Evolutionary conservation across 495 filamentous ascomycete species (phyloP).

Genomic region (Aspergillus biplanus): DNA sequence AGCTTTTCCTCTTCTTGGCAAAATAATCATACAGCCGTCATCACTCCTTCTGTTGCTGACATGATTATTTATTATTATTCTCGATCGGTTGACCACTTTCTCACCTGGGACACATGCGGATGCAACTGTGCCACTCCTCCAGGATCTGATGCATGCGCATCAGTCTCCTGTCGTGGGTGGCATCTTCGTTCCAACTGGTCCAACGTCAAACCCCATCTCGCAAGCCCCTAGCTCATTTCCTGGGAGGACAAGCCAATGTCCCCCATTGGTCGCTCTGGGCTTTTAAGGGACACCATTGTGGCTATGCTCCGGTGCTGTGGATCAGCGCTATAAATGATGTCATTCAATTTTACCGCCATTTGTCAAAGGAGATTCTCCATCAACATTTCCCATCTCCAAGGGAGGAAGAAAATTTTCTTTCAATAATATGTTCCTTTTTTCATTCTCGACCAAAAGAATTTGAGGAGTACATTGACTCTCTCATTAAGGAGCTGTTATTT

Average conservation of each 20-base stretch:
- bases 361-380: neutral
- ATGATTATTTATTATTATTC: too few relatives aligned
- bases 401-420: neutral
- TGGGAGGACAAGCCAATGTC: neutral
- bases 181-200: neutral
- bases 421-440: too few relatives aligned
- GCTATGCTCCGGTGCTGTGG: neutral
- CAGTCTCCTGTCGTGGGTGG: neutral
- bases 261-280: neutral
- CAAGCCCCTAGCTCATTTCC: neutral
- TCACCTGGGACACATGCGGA: neutral
- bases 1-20: slow-evolving; percentile 21
- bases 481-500: too few relatives aligned
- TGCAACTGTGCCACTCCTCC: neutral
- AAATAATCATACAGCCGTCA: neutral
- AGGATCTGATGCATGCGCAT: neutral
- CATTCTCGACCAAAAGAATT: too few relatives aligned
- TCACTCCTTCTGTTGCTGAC: neutral
- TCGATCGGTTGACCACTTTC: neutral
- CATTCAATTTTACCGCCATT: neutral
- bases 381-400: neutral
- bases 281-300: neutral
- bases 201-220: neutral
- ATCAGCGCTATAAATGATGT: neutral
- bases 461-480: too few relatives aligned